Evolutionary conservation across 1,139 yeast species (phyloP).

Genomic region (Martiniozyma asiatica): DNA sequence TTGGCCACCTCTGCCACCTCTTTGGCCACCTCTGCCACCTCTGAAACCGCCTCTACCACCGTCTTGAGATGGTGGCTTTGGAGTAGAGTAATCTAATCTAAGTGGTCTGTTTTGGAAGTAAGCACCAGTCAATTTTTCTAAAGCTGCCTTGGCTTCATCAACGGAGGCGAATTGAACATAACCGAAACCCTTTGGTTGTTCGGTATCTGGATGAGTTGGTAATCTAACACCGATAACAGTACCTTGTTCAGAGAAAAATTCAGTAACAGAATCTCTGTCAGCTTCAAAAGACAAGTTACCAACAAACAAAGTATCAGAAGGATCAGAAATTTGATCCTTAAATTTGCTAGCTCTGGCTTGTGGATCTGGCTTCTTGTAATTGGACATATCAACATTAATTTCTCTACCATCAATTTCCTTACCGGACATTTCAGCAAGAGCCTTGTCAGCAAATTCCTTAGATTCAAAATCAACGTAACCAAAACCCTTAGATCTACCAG

Average conservation of each 20-base stretch:
- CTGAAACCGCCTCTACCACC: constrained; percentile 26
- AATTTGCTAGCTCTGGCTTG: constrained; percentile 73
- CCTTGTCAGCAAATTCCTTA: constrained; percentile 72
- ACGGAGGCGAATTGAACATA: constrained; percentile 81
- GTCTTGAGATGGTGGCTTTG: constrained; percentile 34
- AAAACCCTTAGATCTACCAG: constrained; percentile 94
- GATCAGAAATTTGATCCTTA: constrained; percentile 84
- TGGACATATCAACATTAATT: constrained; percentile 84
- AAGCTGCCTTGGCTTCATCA: constrained; percentile 86
- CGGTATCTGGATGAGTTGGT: constrained; percentile 97
- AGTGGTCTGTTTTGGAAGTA: constrained; percentile 86
- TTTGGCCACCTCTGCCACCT: constrained; percentile 33
- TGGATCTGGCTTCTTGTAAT: constrained; percentile 48
- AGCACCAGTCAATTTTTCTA: constrained; percentile 80
- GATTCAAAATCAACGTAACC: constrained; percentile 92
- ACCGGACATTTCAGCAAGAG: constrained; percentile 81
- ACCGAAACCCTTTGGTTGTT: constrained; percentile 98
- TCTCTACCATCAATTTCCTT: constrained; percentile 95
- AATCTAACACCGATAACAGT: constrained; percentile 78
- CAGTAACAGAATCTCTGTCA: constrained; percentile 64
- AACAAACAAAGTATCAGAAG: constrained; percentile 89
- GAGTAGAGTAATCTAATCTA: constrained; percentile 89
- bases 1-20: constrained; percentile 26
- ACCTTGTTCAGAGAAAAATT: constrained; percentile 67
- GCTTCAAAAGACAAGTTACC: constrained; percentile 93